Evolutionary conservation across 768 basidiomycete genomes (phyloP).

Genomic region (Calocera cornea): DNA sequence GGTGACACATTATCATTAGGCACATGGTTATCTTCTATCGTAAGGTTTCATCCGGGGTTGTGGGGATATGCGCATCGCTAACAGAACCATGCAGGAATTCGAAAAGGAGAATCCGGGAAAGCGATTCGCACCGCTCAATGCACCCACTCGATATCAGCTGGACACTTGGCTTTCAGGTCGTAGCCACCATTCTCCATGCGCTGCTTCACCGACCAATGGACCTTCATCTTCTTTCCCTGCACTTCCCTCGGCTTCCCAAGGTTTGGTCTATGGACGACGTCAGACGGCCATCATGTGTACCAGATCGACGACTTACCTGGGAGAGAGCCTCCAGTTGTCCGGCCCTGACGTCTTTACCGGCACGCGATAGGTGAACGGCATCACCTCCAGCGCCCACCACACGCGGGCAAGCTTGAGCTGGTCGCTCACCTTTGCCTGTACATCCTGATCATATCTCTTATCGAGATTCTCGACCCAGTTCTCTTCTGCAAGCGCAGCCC

Average conservation of each 20-base stretch:
- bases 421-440: slow-evolving; percentile 45
- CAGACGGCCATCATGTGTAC: not conserved
- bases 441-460: slow-evolving; percentile 16
- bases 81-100: not conserved
- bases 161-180: not conserved
- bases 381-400: slow-evolving; percentile 66
- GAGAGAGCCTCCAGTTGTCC: not conserved
- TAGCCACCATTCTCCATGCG: not conserved
- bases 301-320: not conserved
- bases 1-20: not conserved
- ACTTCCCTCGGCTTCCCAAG: not conserved
- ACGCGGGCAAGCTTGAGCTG: slow-evolving; percentile 28
- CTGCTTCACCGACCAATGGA: not conserved
- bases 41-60: too few relatives aligned
- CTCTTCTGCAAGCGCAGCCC: not conserved
- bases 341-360: not conserved
- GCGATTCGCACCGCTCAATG: not conserved
- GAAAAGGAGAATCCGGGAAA: not conserved
- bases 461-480: slow-evolving; percentile 1
- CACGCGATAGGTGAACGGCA: slow-evolving; percentile 28
- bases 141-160: not conserved
- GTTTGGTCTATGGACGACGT: not conserved
- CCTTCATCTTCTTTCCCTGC: not conserved
- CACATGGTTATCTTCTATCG: not conserved
- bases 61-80: too few relatives aligned